These are phyloP conservation scores for Pseudocercospora macadamiae DNA, from an alignment of 2,329 filamentous ascomycete species.

Conservation along the genomic window DNA sequence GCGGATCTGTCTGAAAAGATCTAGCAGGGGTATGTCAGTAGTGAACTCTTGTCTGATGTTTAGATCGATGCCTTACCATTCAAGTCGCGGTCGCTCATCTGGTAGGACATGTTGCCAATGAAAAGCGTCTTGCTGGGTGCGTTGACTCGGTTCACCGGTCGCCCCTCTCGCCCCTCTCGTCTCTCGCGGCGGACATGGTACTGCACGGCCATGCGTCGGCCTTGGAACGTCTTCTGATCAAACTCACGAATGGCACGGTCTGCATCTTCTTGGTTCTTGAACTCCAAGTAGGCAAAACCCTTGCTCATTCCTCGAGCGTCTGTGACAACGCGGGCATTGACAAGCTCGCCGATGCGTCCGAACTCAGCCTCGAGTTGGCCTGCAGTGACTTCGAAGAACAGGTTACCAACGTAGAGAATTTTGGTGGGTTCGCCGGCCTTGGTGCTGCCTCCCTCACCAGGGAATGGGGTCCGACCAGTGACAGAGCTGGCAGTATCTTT, in stretches of 20 bases:
- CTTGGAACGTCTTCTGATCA: constrained; percentile 64
- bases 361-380: constrained; percentile 64
- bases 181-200: constrained; percentile 49
- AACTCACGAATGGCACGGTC: constrained; percentile 59
- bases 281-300: constrained; percentile 71
- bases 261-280: constrained; percentile 57
- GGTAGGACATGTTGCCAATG: constrained; percentile 84
- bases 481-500: constrained; percentile 11
- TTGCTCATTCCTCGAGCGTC: constrained; percentile 68
- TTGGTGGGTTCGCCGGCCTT: constrained; percentile 39
- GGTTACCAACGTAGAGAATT: constrained; percentile 68
- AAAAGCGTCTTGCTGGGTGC: constrained; percentile 69
- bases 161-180: background rate
- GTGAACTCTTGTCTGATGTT: background rate
- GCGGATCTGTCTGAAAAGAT: constrained; percentile 70
- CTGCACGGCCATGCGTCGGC: constrained; percentile 65
- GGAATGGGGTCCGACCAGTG: background rate
- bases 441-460: background rate
- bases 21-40: constrained; percentile 30
- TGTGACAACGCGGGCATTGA: constrained; percentile 58
- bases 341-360: constrained; percentile 59
- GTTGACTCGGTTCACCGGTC: too few relatives aligned
- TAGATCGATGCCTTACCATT: constrained; percentile 52
- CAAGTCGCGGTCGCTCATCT: constrained; percentile 81
- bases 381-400: constrained; percentile 69